Conservation (phyloP, 805 yeast species). For the Starmerella floris region DNA sequence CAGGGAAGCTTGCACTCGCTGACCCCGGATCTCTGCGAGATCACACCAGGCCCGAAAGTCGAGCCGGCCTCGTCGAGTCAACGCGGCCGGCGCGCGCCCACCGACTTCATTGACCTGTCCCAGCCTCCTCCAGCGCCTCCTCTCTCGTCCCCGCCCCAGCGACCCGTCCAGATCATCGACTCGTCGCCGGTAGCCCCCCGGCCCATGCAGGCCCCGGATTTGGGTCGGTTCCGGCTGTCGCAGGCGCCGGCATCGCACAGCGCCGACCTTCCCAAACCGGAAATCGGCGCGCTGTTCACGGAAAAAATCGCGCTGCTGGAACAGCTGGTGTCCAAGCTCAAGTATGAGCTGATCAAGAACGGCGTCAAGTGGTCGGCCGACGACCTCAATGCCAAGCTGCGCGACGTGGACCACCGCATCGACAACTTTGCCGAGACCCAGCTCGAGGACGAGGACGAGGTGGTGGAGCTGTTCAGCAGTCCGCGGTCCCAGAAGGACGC, state of each 20-base stretch:
- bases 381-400: slow-evolving; percentile 11
- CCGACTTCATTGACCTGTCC: background rate
- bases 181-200: background rate
- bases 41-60: background rate
- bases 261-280: slow-evolving; percentile 5
- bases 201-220: background rate
- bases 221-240: slow-evolving; percentile 1
- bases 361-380: slow-evolving; percentile 1
- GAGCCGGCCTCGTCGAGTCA: background rate
- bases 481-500: background rate
- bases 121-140: too few species aligned
- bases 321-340: slow-evolving; percentile 14
- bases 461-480: background rate
- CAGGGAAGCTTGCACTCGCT: background rate
- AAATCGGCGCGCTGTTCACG: slow-evolving; percentile 17
- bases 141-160: background rate
- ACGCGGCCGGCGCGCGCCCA: background rate
- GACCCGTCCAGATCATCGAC: background rate
- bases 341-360: background rate
- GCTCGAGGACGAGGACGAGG: background rate
- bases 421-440: slow-evolving; percentile 7
- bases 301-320: slow-evolving; percentile 22
- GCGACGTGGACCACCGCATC: slow-evolving; percentile 15
- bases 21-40: background rate
- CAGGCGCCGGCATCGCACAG: slow-evolving; percentile 2